Evolutionary conservation across 2,329 filamentous ascomycete genomes (phyloP).

Genomic region (Pseudogymnoascus sp.): DNA sequence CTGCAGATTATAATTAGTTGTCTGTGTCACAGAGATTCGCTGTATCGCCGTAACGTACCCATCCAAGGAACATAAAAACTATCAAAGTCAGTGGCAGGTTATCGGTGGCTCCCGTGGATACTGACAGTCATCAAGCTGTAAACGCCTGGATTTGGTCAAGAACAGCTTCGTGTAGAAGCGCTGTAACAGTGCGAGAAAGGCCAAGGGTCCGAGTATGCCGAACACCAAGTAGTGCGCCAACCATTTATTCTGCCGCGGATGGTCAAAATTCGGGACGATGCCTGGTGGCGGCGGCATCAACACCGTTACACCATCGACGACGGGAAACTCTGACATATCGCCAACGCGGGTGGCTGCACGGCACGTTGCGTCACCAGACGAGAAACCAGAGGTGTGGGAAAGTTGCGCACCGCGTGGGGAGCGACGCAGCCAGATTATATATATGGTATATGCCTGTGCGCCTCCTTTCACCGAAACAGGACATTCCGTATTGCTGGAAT

Average conservation of each 20-base stretch:
- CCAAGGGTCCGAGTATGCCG: conserved; percentile 11
- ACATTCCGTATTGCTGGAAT: background rate
- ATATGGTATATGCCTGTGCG: background rate
- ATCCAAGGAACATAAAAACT: conserved; percentile 7
- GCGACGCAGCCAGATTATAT: background rate
- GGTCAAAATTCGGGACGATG: conserved; percentile 11
- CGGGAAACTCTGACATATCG: conserved; percentile 7
- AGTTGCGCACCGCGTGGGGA: background rate
- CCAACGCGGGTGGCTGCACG: background rate
- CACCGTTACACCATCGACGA: conserved; percentile 9
- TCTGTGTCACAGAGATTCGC: background rate
- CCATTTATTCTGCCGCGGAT: conserved; percentile 10
- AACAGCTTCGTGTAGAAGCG: conserved; percentile 14
- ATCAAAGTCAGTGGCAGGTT: background rate
- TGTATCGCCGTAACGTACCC: conserved; percentile 7
- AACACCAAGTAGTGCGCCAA: conserved; percentile 11
- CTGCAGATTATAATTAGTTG: background rate
- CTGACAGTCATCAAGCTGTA: conserved; percentile 14
- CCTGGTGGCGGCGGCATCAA: conserved; percentile 10
- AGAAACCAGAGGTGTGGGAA: background rate
- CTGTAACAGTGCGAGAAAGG: conserved; percentile 13
- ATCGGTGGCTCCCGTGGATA: background rate
- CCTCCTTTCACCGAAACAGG: background rate
- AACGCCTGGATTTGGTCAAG: background rate
- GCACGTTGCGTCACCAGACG: background rate